Evolutionary conservation across 805 yeast genomes (phyloP), one percentile per base, ranked within the genome.

Genomic region (Lipomyces spencermartinsiae): DNA sequence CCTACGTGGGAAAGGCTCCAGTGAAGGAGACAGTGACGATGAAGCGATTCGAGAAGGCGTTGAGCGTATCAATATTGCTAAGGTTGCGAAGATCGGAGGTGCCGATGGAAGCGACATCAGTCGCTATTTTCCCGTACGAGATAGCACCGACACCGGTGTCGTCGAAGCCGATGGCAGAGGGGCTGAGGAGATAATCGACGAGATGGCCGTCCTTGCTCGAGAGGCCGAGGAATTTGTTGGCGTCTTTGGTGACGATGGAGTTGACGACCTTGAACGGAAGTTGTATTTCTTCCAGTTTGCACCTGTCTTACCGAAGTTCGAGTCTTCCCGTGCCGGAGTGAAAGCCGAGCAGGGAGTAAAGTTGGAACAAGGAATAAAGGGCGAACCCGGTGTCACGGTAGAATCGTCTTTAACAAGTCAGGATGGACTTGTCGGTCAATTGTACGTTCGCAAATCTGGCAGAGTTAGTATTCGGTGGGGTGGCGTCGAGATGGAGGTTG

Each of bases 391-490:
- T 22, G 22, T 19, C 7, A 19, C 6, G n/a, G 37, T 22, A n/a
- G 58, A 55, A 16, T 34, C 19, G 8, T 31, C 37, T 19, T 6
- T 34, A 31, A 12, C 58, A 4, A 49, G 22, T n/a, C 74, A 74
- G 0, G 78, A 80, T 53, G 97, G 97, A 1, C 82, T 82, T 64
- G 83, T 92, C 51, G 98, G 98, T 5, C 82, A 85, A 9, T 75
- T 94, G 43, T 85, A 94, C 64, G 82, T 89, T 58, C 97, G 93
- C 77, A 86, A 88, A 74, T 91, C 97, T 0, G 98, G 98, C 2
- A 91, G 86, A 76, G 77, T 92, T 25, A 83, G 96, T 2, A 84
- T 93, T 77, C 84, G 86, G 68, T 80, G 94, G 51, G 97, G 97
- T 14, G 85, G 87, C 62, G 85, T 86, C 7, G 82, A 85, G 2